A percentile compares a stretch with the other conserved stretches of the same genome.
Evolutionary conservation across 2,329 filamentous ascomycete genomes (phyloP).

Genomic region (Dothistroma pini): DNA sequence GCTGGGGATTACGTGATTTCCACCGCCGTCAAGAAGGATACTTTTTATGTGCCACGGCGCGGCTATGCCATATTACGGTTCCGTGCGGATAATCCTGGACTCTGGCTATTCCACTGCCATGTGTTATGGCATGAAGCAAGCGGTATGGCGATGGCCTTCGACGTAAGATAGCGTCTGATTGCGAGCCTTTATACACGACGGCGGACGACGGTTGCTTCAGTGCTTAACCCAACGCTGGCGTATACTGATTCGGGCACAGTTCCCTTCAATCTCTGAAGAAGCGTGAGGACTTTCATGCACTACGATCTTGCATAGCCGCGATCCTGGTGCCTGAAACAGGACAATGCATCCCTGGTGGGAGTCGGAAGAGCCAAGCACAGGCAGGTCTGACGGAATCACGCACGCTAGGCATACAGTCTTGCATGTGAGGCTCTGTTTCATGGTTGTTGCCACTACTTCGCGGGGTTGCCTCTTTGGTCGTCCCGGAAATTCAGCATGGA

Average conservation of each 20-base stretch:
- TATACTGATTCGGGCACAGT: too few relatives aligned
- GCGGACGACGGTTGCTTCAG: too few relatives aligned
- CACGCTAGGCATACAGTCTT: not conserved
- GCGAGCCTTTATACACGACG: not conserved
- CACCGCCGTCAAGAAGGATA: constrained; percentile 34
- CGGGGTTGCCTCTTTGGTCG: constrained; percentile 2
- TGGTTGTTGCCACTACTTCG: not conserved
- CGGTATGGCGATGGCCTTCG: constrained; percentile 24
- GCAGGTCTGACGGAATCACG: not conserved
- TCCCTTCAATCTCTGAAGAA: too few relatives aligned
- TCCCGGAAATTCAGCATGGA: too few relatives aligned
- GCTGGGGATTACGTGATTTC: constrained; percentile 23
- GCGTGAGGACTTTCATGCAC: not conserved
- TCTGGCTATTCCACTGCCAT: constrained; percentile 42
- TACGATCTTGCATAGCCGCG: not conserved
- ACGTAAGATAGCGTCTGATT: not conserved
- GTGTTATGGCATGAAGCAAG: constrained; percentile 33
- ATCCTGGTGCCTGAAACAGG: not conserved
- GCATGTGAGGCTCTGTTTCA: not conserved
- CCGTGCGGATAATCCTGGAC: constrained; percentile 36
- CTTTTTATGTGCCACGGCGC: constrained; percentile 34
- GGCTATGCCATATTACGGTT: constrained; percentile 39
- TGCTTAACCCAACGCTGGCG: too few relatives aligned
- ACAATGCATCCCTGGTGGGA: too few relatives aligned
- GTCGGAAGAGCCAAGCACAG: not conserved